Base-by-base conservation (phyloP, 2,329 filamentous ascomycete species). In the Aureobasidium leucospermi region DNA sequence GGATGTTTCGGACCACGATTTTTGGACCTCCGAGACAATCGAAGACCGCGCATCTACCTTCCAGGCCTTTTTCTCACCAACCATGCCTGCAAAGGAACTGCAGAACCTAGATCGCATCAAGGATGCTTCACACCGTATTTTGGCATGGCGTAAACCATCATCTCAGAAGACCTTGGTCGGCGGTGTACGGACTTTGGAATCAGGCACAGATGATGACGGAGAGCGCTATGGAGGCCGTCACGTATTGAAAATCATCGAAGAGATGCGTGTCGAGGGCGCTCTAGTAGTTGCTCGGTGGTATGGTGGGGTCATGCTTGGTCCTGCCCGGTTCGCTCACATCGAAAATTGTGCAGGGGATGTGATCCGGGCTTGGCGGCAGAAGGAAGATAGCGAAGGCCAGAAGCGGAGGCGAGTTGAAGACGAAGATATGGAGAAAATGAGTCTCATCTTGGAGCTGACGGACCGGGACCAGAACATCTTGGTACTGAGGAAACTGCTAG, bases 241-340 rank as follows among this genome's bases (percentile, higher is more conserved):
- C 28, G 69, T 82, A 3, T 71, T 76, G 65, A 73, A 75, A 59
- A 72, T 81, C 23, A 72, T 83, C 11, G 70, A 72, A 28, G 73
- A 76, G 10, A 71, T 74, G 63, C 67, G 75, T 16, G 74, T 75
- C 13, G 69, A 71, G 45, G 80, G 80, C 23, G 67, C 71, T 1
- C 71, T 81, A 23, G 77, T 81, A 5, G 80, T 83, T 8, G 80
- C 79, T 39, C 66, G 80, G 15, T 82, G 79, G 79, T 82, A 80
- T 63, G 80, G 80, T 2, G 80, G 80, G 0, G 70, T 76, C 3
- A 74, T 81, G 65, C 72, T 83, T 9, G 80, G 80, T 0, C 79
- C 79, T 1, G 74, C 79, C 15, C 67, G 80, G 15, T 83, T 82
- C 62, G 74, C 73, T 52, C 79, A 81, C 61, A 80, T 83, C 31